Base-by-base conservation (phyloP, 73 alveolate species). In the Paraurostyla sp. region DNA sequence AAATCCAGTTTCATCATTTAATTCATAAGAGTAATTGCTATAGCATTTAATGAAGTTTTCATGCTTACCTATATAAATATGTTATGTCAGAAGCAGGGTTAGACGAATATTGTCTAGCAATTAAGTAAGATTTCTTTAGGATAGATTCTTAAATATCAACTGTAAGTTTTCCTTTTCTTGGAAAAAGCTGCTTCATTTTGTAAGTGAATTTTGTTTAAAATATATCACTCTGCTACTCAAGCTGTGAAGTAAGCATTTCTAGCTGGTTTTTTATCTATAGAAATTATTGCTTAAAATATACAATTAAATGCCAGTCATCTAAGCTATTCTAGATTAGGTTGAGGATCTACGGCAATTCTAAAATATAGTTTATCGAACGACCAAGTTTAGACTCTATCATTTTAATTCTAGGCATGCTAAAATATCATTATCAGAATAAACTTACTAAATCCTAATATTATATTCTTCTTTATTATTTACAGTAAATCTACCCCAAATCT, bases 1-100 rank as follows among this genome's bases (percentile, higher is more conserved):
- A 11, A 13, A n/a, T 35, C 82, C 82, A 11, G 36, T 36, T 65
- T 65, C 82, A 65, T 65, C 82, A 38, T 65, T 65, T 1, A 65
- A 22, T 65, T 65, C 7, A 65, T 65, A 65, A 11, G 18, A 18
- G 25, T 38, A 65, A 22, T 65, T 65, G 15, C 32, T 65, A 40
- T 65, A 65, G 23, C 13, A 38, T 15, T 38, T 65, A 11, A 40
- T 52, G 9, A 52, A 18, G 69, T 36, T 35, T 23, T 65, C n/a
- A n/a, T n/a, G n/a, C n/a, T n/a, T n/a, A n/a, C n/a, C n/a, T n/a
- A n/a, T n/a, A n/a, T n/a, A n/a, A n/a, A n/a, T n/a, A n/a, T n/a
- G n/a, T n/a, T n/a, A n/a, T n/a, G n/a, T n/a, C n/a, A 33, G 58
- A 27, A 6, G 51, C 78, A 60, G 78, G 13, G 2, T 6, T 11